phyloP scores from a whole-genome alignment of 148 eudicot species.

The Vaccinium darrowii region DNA sequence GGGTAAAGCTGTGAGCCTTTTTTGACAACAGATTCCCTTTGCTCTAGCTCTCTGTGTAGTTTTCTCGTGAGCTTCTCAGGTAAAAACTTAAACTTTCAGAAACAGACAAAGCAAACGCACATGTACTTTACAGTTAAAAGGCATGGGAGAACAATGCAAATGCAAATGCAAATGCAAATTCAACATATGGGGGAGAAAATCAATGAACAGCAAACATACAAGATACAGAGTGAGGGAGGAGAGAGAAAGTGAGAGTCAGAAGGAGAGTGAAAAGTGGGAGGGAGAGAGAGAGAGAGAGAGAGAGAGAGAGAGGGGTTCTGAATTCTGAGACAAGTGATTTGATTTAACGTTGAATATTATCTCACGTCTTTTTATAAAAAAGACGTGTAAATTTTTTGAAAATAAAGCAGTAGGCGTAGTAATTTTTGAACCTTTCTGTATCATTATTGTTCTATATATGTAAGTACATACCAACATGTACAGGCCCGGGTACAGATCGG shows the following conservation, averaged over 20 bases:
- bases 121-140: not conserved
- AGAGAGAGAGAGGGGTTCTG: constrained; percentile 1
- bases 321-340: constrained; percentile 27
- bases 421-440: too few relatives aligned
- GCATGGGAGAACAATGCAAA: constrained; percentile 2
- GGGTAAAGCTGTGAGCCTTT: constrained; percentile 4
- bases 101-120: constrained; percentile 14
- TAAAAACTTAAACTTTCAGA: not conserved
- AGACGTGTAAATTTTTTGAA: too few relatives aligned
- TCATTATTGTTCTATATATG: too few relatives aligned
- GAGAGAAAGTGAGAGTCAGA: constrained; percentile 14
- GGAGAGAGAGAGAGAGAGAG: not conserved
- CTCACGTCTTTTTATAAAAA: too few relatives aligned
- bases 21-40: not conserved
- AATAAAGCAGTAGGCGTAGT: too few relatives aligned
- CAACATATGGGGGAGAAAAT: not conserved
- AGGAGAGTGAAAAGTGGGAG: not conserved
- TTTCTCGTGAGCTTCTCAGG: not conserved
- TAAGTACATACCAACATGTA: too few relatives aligned
- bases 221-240: constrained; percentile 12
- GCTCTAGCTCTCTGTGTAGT: too few relatives aligned
- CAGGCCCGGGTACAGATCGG: too few relatives aligned
- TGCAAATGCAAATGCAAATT: not conserved
- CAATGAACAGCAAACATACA: not conserved
- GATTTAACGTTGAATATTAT: constrained; percentile 33